phyloP scores from a whole-genome alignment of 441 rosid species.

The Geranium incanum region DNA sequence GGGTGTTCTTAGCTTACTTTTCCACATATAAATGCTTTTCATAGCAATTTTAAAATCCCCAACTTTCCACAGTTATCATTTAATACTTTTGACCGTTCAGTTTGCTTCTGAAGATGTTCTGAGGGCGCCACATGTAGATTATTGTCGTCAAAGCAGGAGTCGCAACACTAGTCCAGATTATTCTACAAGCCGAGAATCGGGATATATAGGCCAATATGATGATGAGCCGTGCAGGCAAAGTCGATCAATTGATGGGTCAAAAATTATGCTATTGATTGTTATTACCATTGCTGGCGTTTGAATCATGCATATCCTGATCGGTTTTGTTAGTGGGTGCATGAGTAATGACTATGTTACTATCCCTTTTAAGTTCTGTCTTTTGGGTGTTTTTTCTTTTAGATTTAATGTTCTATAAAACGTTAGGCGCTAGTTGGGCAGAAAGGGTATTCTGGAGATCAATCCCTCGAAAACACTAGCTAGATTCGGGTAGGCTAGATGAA shows the following conservation, averaged over 20 bases:
- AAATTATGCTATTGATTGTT: background rate
- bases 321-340: too few relatives aligned
- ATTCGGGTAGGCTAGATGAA: too few relatives aligned
- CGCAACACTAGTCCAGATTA: constrained; percentile 48
- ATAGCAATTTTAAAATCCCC: background rate
- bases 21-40: background rate
- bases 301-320: too few relatives aligned
- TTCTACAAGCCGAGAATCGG: constrained; percentile 22
- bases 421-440: too few relatives aligned
- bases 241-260: constrained; percentile 39
- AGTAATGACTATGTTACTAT: too few relatives aligned
- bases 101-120: background rate
- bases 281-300: background rate
- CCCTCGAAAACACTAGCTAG: too few relatives aligned
- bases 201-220: constrained; percentile 38
- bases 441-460: too few relatives aligned
- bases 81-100: background rate
- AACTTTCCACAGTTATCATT: background rate
- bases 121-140: constrained; percentile 18
- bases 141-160: constrained; percentile 42
- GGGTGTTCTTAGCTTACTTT: background rate
- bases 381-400: too few relatives aligned
- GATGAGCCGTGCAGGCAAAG: constrained; percentile 39
- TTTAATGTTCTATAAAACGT: too few relatives aligned
- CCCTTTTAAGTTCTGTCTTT: too few relatives aligned